Conservation (phyloP, 2,329 filamentous ascomycete genomes). For the Aspergillus amoenus region DNA sequence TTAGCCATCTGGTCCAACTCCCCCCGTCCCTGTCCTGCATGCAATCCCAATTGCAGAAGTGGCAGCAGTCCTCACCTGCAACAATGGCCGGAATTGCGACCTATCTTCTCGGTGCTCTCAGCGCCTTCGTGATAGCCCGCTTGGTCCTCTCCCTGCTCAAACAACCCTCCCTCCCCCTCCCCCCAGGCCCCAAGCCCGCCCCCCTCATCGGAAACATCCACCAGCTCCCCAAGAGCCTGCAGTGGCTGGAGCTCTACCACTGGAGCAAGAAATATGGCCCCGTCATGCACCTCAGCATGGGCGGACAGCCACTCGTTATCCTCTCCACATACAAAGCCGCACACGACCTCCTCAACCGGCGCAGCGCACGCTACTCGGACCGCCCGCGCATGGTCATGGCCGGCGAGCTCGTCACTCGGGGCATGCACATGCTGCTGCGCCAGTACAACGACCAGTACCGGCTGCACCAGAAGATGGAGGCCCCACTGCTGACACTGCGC, state of each 20-base stretch:
- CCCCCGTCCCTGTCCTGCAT: too few species aligned
- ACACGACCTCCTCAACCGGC: background rate
- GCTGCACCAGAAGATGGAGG: background rate
- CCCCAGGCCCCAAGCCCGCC: background rate
- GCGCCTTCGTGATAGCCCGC: background rate
- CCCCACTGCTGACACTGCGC: background rate
- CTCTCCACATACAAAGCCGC: background rate
- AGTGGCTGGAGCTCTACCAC: background rate
- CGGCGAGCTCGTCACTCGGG: background rate
- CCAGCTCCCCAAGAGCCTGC: background rate
- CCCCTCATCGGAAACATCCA: constrained; percentile 2
- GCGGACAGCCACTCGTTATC: background rate
- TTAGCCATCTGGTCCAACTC: too few species aligned
- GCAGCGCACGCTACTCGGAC: background rate
- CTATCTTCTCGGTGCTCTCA: background rate
- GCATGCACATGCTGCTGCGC: background rate
- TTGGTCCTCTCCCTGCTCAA: background rate
- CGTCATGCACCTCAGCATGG: background rate
- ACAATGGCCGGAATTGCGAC: background rate
- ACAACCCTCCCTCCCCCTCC: background rate
- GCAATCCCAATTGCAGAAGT: too few species aligned
- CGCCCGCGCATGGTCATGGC: constrained; percentile 2
- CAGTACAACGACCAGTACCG: background rate
- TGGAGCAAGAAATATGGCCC: constrained; percentile 3
- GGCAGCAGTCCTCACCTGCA: background rate